Evolutionary conservation across 495 filamentous ascomycete genomes (phyloP).

Genomic region (Neurospora sp.): DNA sequence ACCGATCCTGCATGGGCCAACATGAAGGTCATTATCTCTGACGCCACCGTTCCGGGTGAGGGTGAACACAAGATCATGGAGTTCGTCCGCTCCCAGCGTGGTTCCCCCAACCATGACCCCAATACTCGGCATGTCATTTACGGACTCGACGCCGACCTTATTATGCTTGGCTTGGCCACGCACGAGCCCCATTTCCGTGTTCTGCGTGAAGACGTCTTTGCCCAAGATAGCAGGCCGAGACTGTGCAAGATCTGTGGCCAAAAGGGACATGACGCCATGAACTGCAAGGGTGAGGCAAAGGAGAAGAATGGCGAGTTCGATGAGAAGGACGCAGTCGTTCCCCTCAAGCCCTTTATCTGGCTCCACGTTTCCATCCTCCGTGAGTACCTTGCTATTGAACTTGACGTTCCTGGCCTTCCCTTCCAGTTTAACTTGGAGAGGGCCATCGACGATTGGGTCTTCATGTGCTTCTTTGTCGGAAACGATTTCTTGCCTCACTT

Average conservation of each 20-base stretch:
- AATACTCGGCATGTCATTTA: slow-evolving; percentile 97
- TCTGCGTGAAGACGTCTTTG: slow-evolving; percentile 93
- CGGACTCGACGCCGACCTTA: slow-evolving; percentile 92
- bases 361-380: slow-evolving; percentile 84
- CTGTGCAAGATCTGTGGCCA: slow-evolving; percentile 83
- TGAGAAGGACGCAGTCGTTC: slow-evolving; percentile 61
- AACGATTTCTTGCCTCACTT: slow-evolving; percentile 98
- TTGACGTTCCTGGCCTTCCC: slow-evolving; percentile 66
- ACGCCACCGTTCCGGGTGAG: slow-evolving; percentile 94
- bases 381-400: slow-evolving; percentile 87
- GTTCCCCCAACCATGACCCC: slow-evolving; percentile 82
- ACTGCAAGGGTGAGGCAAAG: slow-evolving; percentile 74
- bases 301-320: slow-evolving; percentile 76
- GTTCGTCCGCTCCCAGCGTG: slow-evolving; percentile 87
- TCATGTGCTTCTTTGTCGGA: slow-evolving; percentile 99
- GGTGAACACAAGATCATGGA: slow-evolving; percentile 99
- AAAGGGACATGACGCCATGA: slow-evolving; percentile 73
- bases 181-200: slow-evolving; percentile 98
- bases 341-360: slow-evolving; percentile 93
- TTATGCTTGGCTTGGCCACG: slow-evolving; percentile 95
- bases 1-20: slow-evolving; percentile 95
- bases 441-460: slow-evolving; percentile 99
- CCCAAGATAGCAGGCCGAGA: slow-evolving; percentile 70
- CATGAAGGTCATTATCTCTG: slow-evolving; percentile 95
- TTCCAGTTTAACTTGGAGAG: slow-evolving; percentile 81